A percentile compares a stretch with the other conserved stretches of the same genome.
phyloP scores from a whole-genome alignment of 2,329 filamentous ascomycete species.

The Venturiaceae sp. region DNA sequence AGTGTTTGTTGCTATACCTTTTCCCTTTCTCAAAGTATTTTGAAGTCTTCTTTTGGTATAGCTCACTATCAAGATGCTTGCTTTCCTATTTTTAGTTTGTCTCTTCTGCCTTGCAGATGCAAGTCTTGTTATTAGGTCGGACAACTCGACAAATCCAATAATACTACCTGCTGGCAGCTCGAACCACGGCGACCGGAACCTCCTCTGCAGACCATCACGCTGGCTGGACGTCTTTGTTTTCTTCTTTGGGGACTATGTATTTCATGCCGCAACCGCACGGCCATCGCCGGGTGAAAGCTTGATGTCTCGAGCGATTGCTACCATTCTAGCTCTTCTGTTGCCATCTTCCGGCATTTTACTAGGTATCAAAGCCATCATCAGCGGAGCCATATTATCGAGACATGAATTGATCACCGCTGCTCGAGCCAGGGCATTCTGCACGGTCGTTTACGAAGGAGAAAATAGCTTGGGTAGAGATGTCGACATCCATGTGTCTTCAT shows the following conservation, averaged over 20 bases:
- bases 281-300: background rate
- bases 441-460: background rate
- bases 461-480: background rate
- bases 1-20: too few relatives aligned
- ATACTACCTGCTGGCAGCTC: background rate
- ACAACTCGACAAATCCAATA: background rate
- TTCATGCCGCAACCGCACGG: conserved; percentile 15
- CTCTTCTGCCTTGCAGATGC: too few relatives aligned
- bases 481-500: background rate
- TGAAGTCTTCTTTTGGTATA: too few relatives aligned
- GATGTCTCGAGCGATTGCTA: background rate
- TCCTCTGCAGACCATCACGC: conserved; percentile 14
- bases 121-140: too few relatives aligned
- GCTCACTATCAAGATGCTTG: too few relatives aligned
- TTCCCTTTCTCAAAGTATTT: too few relatives aligned
- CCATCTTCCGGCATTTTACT: background rate
- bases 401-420: background rate
- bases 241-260: conserved; percentile 17
- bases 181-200: conserved; percentile 11
- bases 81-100: too few relatives aligned
- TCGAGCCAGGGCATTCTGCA: background rate
- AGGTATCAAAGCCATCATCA: background rate
- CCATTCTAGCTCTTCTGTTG: background rate
- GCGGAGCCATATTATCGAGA: background rate
- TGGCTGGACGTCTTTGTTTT: conserved; percentile 15